Evolutionary conservation across 768 basidiomycete genomes (phyloP).

Genomic region (Lactarius deliciosus): DNA sequence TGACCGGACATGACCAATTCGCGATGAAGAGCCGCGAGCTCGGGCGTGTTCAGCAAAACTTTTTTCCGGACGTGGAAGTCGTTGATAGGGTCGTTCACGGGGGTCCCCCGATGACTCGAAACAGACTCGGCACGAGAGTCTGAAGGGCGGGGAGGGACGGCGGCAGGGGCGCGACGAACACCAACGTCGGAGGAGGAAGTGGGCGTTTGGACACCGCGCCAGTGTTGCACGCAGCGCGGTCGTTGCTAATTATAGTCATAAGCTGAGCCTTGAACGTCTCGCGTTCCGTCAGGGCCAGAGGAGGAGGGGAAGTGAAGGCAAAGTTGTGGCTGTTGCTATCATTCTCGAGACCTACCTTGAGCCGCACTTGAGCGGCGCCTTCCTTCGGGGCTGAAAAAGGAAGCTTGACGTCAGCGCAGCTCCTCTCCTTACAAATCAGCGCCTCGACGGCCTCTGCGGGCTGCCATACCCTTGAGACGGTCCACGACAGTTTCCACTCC

Average conservation of each 20-base stretch:
- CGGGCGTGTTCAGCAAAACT: slow-evolving; percentile 72
- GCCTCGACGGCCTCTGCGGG: slow-evolving; percentile 14
- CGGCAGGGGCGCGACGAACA: slow-evolving; percentile 31
- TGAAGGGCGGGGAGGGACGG: slow-evolving; percentile 45
- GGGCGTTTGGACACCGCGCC: slow-evolving; percentile 31
- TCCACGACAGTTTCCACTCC: slow-evolving; percentile 32
- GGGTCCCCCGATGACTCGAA: slow-evolving; percentile 51
- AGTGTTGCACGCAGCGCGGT: slow-evolving; percentile 43
- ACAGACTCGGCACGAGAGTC: slow-evolving; percentile 65
- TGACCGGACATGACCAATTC: slow-evolving; percentile 84
- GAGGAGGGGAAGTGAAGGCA: slow-evolving; percentile 68
- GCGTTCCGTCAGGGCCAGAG: slow-evolving; percentile 65
- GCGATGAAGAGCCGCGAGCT: slow-evolving; percentile 74
- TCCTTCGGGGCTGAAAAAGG: slow-evolving; percentile 87
- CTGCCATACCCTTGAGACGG: slow-evolving; percentile 3
- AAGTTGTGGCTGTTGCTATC: slow-evolving; percentile 81
- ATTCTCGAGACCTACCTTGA: slow-evolving; percentile 68
- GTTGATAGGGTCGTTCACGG: slow-evolving; percentile 58
- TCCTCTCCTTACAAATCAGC: too few relatives aligned
- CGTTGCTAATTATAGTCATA: slow-evolving; percentile 74
- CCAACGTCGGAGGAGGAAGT: slow-evolving; percentile 19
- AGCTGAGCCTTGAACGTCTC: slow-evolving; percentile 82
- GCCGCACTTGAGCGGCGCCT: slow-evolving; percentile 72
- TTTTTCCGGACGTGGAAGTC: slow-evolving; percentile 77
- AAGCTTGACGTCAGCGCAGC: too few relatives aligned